Percentiles rank a stretch among this genome's conserved stretches.
phyloP scores from a whole-genome alignment of 805 yeast genomes.

The Millerozyma acaciae region DNA sequence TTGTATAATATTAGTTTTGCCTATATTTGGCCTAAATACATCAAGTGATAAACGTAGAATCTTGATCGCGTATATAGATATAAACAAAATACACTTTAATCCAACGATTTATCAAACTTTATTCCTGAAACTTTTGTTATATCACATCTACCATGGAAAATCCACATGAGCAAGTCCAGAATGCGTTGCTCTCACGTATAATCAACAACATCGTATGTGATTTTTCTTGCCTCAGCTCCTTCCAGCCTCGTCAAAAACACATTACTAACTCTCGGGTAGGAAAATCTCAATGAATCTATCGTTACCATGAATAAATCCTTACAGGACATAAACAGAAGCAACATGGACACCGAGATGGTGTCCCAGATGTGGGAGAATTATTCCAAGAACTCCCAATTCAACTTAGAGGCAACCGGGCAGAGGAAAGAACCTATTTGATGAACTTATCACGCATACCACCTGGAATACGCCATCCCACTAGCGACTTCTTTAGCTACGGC shows the following conservation, averaged over 20 bases:
- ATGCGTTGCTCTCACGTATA: conserved; percentile 70
- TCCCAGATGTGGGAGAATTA: conserved; percentile 80
- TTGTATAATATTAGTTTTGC: no score
- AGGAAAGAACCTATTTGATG: conserved; percentile 47
- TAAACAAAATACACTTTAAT: no score
- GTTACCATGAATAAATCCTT: conserved; percentile 58
- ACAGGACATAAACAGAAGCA: conserved; percentile 58
- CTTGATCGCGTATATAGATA: no score
- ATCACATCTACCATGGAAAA: conserved; percentile 68
- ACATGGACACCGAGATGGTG: conserved; percentile 65
- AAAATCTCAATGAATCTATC: conserved; percentile 68
- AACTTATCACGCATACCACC: no score
- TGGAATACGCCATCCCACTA: no score
- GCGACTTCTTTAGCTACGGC: no score
- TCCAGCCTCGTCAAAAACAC: neutral
- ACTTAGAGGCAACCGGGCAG: conserved; percentile 62
- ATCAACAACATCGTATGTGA: conserved; percentile 68
- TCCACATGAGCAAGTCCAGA: conserved; percentile 81
- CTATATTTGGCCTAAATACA: no score
- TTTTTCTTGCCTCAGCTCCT: neutral
- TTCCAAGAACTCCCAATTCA: conserved; percentile 64
- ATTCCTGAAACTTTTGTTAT: no score
- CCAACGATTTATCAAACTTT: no score
- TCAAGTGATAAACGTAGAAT: no score
- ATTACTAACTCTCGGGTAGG: conserved; percentile 35